Evolutionary conservation across 208 protist genomes (phyloP).

Genomic region (Tritrichomonas foetus): DNA sequence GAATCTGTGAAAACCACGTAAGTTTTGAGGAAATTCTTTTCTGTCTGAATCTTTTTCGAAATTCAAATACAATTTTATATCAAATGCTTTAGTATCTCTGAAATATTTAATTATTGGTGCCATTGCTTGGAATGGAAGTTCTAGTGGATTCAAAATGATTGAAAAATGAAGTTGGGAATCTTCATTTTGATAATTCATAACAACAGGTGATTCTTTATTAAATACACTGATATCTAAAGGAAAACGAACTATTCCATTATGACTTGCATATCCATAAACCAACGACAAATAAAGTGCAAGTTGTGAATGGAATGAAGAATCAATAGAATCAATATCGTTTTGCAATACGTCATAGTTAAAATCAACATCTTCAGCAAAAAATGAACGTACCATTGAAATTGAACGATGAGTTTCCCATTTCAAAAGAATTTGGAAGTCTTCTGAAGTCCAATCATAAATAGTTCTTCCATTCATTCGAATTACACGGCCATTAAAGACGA

Average conservation of each 20-base stretch:
- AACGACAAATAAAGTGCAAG: not conserved
- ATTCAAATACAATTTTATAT: not conserved
- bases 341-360: not conserved
- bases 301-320: not conserved
- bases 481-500: not conserved
- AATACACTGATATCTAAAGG: not conserved
- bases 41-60: not conserved
- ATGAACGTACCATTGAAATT: not conserved
- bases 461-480: not conserved
- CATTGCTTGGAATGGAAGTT: not conserved
- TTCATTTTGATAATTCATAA: slow-evolving; percentile 24
- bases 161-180: not conserved
- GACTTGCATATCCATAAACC: not conserved
- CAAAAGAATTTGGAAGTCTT: not conserved
- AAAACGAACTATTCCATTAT: not conserved
- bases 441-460: not conserved
- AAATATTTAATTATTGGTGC: not conserved
- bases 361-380: not conserved
- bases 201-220: not conserved
- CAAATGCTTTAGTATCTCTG: not conserved
- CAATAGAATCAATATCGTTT: not conserved
- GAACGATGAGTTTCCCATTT: not conserved
- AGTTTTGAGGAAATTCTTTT: not conserved
- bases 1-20: not conserved
- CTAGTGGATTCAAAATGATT: not conserved